phyloP scores from a whole-genome alignment of 768 basidiomycete genomes.

The Phylloporus arenicola region DNA sequence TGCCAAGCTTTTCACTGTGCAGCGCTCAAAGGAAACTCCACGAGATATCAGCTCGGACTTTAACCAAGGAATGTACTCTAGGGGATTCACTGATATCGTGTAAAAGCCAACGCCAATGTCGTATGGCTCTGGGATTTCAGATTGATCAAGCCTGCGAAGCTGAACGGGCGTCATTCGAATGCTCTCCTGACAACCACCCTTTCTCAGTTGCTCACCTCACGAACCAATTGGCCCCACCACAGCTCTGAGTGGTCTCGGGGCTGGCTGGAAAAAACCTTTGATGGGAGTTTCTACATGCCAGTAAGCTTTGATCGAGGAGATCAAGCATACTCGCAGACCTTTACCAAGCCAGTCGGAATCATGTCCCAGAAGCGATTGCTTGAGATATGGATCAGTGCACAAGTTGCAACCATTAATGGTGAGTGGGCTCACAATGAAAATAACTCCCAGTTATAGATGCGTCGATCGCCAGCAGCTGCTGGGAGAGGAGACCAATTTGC shows the following conservation, averaged over 20 bases:
- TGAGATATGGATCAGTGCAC: slow-evolving; percentile 5
- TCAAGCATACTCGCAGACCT: slow-evolving; percentile 22
- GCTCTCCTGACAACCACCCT: neutral
- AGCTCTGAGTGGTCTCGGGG: slow-evolving; percentile 16
- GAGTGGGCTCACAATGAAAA: slow-evolving; percentile 35
- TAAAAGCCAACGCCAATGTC: slow-evolving; percentile 39
- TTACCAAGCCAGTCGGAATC: slow-evolving; percentile 39
- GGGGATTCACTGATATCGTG: slow-evolving; percentile 47
- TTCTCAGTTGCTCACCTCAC: slow-evolving; percentile 30
- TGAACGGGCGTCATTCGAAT: slow-evolving; percentile 11
- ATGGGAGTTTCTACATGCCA: slow-evolving; percentile 34
- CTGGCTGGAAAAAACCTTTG: slow-evolving; percentile 28
- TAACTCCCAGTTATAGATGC: slow-evolving; percentile 35
- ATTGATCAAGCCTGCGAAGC: slow-evolving; percentile 30
- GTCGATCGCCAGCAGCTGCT: slow-evolving; percentile 30
- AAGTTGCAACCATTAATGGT: neutral
- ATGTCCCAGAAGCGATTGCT: slow-evolving; percentile 46
- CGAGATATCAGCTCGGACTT: slow-evolving; percentile 33
- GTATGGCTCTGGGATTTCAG: slow-evolving; percentile 33
- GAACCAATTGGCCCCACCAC: slow-evolving; percentile 39
- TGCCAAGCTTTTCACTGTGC: slow-evolving; percentile 39
- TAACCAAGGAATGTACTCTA: slow-evolving; percentile 47
- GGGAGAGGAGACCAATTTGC: slow-evolving; percentile 45
- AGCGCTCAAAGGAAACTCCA: slow-evolving; percentile 42
- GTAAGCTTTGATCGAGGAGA: neutral